Conservation (phyloP, 257 asterid genomes). For the Fraxinus anomala region DNA sequence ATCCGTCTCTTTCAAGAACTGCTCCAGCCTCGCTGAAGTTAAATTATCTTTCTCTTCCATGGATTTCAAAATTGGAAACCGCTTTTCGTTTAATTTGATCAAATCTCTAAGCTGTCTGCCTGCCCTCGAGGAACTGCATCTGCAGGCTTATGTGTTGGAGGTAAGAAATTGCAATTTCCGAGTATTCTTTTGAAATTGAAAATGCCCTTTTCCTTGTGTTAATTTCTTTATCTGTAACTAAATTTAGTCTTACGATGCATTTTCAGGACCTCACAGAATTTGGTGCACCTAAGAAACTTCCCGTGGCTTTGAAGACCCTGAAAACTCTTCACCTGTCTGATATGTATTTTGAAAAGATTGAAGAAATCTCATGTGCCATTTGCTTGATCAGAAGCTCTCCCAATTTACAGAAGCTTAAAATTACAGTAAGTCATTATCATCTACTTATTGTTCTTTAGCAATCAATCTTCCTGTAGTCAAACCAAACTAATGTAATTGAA, state of each 20-base stretch:
- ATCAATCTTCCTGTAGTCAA: neutral
- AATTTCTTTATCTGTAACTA: neutral
- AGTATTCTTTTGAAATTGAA: neutral
- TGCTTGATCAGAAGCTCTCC: constrained; percentile 64
- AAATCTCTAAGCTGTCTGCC: constrained; percentile 49
- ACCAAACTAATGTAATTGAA: constrained; percentile 1
- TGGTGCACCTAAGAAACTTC: constrained; percentile 50
- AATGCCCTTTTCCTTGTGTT: no score
- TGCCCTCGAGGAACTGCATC: constrained; percentile 45
- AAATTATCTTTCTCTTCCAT: constrained; percentile 38
- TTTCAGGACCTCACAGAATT: constrained; percentile 54
- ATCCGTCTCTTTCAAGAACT: constrained; percentile 47
- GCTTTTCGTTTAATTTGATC: constrained; percentile 46
- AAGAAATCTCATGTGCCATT: constrained; percentile 49
- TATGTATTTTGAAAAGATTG: constrained; percentile 49
- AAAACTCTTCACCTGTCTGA: constrained; percentile 47
- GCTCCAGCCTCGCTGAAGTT: constrained; percentile 45
- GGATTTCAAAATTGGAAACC: constrained; percentile 42
- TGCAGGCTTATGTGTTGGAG: constrained; percentile 58
- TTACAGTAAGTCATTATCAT: constrained; percentile 39
- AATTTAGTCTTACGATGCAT: constrained; percentile 4
- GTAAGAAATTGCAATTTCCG: constrained; percentile 29
- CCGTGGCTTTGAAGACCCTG: constrained; percentile 38
- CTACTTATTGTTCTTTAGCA: neutral
- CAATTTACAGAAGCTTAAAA: constrained; percentile 48